Conservation (phyloP, 2,329 filamentous ascomycete genomes). For the Arthroderma sp. region DNA sequence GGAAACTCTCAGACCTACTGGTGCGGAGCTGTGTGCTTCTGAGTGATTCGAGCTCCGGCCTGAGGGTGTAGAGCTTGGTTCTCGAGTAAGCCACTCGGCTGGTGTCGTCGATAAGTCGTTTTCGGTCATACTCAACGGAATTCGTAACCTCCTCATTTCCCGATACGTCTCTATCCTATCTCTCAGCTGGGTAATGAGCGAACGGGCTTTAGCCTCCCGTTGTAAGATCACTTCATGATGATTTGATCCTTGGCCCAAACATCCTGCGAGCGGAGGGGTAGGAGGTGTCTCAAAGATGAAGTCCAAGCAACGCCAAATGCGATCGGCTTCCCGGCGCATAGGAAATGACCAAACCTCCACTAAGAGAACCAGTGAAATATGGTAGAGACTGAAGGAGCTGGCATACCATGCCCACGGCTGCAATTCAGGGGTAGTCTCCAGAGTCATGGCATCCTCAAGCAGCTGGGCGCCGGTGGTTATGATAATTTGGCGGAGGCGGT, state of each 20-base stretch:
- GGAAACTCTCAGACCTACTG: no score
- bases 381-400: slow-evolving; percentile 60
- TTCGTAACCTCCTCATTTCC: slow-evolving; percentile 17
- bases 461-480: slow-evolving; percentile 46
- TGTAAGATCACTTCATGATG: slow-evolving; percentile 12
- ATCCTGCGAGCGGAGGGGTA: slow-evolving; percentile 34
- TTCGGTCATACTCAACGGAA: slow-evolving; percentile 13
- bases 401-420: slow-evolving; percentile 55
- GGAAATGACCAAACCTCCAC: slow-evolving; percentile 52
- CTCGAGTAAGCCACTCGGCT: background rate
- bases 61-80: background rate
- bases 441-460: slow-evolving; percentile 41
- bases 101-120: slow-evolving; percentile 1
- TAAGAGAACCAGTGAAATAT: slow-evolving; percentile 54
- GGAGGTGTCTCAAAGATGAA: slow-evolving; percentile 50
- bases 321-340: slow-evolving; percentile 43
- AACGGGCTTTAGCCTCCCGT: slow-evolving; percentile 45
- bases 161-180: slow-evolving; percentile 25
- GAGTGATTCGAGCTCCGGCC: no score
- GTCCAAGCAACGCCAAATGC: slow-evolving; percentile 59
- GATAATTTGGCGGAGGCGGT: slow-evolving; percentile 50
- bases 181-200: slow-evolving; percentile 50
- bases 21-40: no score
- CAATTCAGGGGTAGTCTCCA: slow-evolving; percentile 42
- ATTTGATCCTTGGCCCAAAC: slow-evolving; percentile 1